These are phyloP conservation scores for Heterobasidion irregulare DNA, from an alignment of 1,284 basidiomycete species.

Conservation along the genomic window DNA sequence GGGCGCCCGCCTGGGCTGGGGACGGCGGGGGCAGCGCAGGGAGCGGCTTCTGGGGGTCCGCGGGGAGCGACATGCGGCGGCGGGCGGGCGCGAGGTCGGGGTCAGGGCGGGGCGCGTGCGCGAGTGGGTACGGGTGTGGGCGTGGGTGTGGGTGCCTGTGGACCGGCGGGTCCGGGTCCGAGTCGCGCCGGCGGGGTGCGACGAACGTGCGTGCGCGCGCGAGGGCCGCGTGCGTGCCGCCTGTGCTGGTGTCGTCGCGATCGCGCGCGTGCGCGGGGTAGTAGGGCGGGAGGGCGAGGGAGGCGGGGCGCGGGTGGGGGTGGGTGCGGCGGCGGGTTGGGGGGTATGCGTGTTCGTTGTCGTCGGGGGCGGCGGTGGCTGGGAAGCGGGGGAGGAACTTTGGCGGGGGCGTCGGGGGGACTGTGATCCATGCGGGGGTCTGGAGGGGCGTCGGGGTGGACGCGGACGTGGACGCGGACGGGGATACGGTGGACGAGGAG, in stretches of 20 bases:
- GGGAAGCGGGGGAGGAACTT: neutral
- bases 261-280: no score
- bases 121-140: no score
- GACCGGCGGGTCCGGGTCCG: neutral
- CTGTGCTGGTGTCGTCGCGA: no score
- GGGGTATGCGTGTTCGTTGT: neutral
- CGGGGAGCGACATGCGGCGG: constrained; percentile 9
- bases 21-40: neutral
- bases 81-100: neutral
- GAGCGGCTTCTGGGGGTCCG: constrained; percentile 1
- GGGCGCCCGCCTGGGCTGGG: constrained; percentile 1
- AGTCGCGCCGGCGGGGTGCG: neutral
- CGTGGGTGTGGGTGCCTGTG: neutral
- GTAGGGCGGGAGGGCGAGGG: neutral
- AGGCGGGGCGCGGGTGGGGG: neutral
- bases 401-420: constrained; percentile 10
- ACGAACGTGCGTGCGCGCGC: no score
- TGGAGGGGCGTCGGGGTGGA: constrained; percentile 2
- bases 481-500: neutral
- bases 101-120: neutral
- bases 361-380: neutral
- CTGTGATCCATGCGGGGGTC: constrained; percentile 10
- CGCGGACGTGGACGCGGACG: constrained; percentile 2
- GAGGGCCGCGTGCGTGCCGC: no score
- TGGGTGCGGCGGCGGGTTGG: no score